Evolutionary conservation across 176 grass and related monocot genomes (phyloP), one percentile per base, ranked within the genome.

Genomic region (Puya raimondii): DNA sequence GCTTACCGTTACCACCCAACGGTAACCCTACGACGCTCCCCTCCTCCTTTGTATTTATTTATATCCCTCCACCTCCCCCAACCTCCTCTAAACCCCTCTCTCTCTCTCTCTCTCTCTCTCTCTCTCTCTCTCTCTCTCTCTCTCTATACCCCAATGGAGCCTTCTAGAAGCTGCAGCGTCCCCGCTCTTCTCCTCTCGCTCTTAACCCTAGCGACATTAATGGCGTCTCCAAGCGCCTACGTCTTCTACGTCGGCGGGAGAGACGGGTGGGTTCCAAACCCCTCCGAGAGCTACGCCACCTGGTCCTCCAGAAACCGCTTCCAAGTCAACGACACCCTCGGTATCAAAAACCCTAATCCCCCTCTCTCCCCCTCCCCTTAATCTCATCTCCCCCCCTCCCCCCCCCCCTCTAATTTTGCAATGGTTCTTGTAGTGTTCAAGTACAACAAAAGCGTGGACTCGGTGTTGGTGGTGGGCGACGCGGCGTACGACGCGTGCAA

Each of bases 251-350:
- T 79, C 16, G 82, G 79, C 12, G 82, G 82, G 65, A 69, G 66
- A 47, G 79, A 80, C 13, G 76, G 81, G 1, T 91, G 81, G 81
- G 72, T 77, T 49, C 23, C 52, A 10, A 78, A 80, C 18, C 75
- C 81, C 2, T 65, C 75, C 0, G 85, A 82, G 64, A 82, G 56
- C 25, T 87, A 87, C 57, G 52, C n/a, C 18, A 64, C 52, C 12
- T 91, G 88, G 84, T 53, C 81, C 5, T 13, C 16, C 2, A 71
- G 81, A 53, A 81, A 82, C 49, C 71, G 65, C 2, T 85, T 87
- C 66, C 76, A 68, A 66, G 59, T 85, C 14, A 72, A 77, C 29
- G 85, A 91, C 65, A 85, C 79, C 12, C 64, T 91, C 1, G 85
- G 81, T 87, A 80, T n/a, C 61, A 64, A 15, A 12, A 47, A n/a